Conservation (phyloP, 2,329 filamentous ascomycete species). For the Aspergillus japonicus region DNA sequence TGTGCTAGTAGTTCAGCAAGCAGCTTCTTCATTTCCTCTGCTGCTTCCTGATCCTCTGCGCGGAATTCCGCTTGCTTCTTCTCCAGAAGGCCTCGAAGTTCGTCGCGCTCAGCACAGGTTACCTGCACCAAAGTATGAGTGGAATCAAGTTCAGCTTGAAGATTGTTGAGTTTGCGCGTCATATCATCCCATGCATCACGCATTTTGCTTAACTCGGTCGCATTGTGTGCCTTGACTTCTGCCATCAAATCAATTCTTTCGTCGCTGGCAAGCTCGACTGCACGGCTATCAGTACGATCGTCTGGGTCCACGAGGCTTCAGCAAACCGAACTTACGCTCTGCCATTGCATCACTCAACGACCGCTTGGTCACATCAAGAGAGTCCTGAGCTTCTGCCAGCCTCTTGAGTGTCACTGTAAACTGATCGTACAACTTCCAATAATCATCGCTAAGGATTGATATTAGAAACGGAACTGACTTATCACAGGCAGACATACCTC, state of each 20-base stretch:
- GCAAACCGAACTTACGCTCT: constrained; percentile 31
- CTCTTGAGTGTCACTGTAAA: constrained; percentile 38
- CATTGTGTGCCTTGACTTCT: constrained; percentile 37
- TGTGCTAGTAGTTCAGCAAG: constrained; percentile 41
- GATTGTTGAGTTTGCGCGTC: constrained; percentile 35
- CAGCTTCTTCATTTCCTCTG: constrained; percentile 43
- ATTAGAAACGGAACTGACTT: background rate
- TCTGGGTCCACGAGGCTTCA: background rate
- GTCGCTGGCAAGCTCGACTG: constrained; percentile 37
- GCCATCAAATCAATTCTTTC: constrained; percentile 41
- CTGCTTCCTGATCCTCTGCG: constrained; percentile 41
- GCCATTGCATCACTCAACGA: constrained; percentile 38
- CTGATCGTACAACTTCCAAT: constrained; percentile 43
- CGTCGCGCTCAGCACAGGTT: constrained; percentile 40
- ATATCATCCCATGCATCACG: constrained; percentile 37
- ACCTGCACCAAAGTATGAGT: constrained; percentile 40
- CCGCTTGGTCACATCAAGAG: constrained; percentile 35
- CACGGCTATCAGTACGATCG: constrained; percentile 20
- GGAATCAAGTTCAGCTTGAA: constrained; percentile 41
- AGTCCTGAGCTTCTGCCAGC: constrained; percentile 40
- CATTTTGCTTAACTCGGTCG: constrained; percentile 34
- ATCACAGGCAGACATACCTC: constrained; percentile 27
- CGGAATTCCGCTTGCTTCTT: constrained; percentile 40
- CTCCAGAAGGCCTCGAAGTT: constrained; percentile 40
- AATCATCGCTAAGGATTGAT: constrained; percentile 36